Percentiles rank a stretch among this genome's conserved stretches.
These are phyloP conservation scores for Syncephalis plumigaleata DNA, from an alignment of 371 early-diverging fungal species.

Conservation along the genomic window DNA sequence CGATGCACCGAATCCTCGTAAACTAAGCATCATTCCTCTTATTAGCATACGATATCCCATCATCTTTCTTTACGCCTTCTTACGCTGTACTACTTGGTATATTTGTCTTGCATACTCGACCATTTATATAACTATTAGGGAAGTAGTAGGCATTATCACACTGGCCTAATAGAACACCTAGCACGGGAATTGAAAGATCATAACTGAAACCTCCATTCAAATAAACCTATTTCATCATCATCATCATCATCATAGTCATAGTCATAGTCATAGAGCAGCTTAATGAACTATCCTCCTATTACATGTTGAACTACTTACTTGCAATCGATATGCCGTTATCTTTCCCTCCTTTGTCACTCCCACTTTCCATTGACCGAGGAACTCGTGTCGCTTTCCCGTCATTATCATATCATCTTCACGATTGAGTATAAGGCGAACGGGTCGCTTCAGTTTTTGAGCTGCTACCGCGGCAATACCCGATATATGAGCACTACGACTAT, in stretches of 20 bases:
- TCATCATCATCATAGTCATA: no score
- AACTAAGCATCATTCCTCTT: no score
- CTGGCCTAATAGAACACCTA: slow-evolving; percentile 23
- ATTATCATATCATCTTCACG: slow-evolving; percentile 63
- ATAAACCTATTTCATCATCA: no score
- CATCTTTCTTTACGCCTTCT: no score
- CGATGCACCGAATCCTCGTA: slow-evolving; percentile 58
- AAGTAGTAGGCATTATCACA: slow-evolving; percentile 52
- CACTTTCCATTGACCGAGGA: slow-evolving; percentile 46
- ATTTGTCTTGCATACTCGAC: slow-evolving; percentile 55
- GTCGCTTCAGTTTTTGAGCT: slow-evolving; percentile 27
- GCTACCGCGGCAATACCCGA: slow-evolving; percentile 37
- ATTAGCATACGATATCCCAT: no score
- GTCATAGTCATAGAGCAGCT: no score
- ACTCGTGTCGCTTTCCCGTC: slow-evolving; percentile 57
- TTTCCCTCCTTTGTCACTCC: slow-evolving; percentile 41
- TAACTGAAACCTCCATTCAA: no score
- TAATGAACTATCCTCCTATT: no score
- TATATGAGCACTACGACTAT: slow-evolving; percentile 36
- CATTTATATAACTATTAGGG: slow-evolving; percentile 35
- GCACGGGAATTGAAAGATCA: no score
- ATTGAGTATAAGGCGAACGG: slow-evolving; percentile 50
- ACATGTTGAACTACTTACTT: no score
- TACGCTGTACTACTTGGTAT: slow-evolving; percentile 52
- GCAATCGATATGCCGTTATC: slow-evolving; percentile 21